Percentiles rank a stretch among this genome's conserved stretches.
Conservation (phyloP, 2,329 filamentous ascomycete genomes). For the Arachnomyces sp. region DNA sequence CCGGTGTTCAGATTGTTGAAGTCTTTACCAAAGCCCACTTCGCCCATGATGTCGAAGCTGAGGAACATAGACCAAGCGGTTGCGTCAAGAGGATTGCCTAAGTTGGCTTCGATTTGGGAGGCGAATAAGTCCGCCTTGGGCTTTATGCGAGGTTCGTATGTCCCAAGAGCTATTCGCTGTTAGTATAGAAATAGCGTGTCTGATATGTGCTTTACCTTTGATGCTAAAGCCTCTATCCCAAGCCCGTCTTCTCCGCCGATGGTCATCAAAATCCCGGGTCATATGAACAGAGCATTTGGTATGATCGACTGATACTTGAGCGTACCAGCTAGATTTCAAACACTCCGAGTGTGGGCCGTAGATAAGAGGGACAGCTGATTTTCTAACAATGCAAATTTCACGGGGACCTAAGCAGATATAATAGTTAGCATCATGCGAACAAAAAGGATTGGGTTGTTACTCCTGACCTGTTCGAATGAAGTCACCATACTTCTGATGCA, state of each 20-base stretch:
- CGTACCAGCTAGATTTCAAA: slow-evolving; percentile 22
- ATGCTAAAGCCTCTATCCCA: slow-evolving; percentile 27
- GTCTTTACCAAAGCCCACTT: slow-evolving; percentile 28
- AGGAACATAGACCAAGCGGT: slow-evolving; percentile 18
- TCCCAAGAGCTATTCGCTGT: slow-evolving; percentile 3
- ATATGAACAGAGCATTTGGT: slow-evolving; percentile 18
- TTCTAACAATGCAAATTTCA: slow-evolving; percentile 16
- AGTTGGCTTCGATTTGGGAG: background rate
- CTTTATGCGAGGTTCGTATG: slow-evolving; percentile 9
- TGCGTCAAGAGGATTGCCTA: slow-evolving; percentile 7
- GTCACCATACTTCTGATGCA: slow-evolving; percentile 21
- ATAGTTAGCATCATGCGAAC: background rate
- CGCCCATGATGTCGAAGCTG: slow-evolving; percentile 28
- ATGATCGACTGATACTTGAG: slow-evolving; percentile 12
- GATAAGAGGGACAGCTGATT: slow-evolving; percentile 10
- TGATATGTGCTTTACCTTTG: slow-evolving; percentile 14
- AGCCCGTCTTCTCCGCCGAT: slow-evolving; percentile 14
- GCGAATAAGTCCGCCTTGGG: slow-evolving; percentile 5
- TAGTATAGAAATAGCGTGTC: background rate
- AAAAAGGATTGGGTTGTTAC: no score
- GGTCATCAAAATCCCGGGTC: slow-evolving; percentile 15
- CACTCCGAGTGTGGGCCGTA: slow-evolving; percentile 14
- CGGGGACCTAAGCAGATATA: slow-evolving; percentile 10
- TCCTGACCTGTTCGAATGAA: slow-evolving; percentile 21
- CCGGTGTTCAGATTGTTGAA: slow-evolving; percentile 27